phyloP scores from a whole-genome alignment of 805 yeast species.

The Yarrowia phangngaensis region DNA sequence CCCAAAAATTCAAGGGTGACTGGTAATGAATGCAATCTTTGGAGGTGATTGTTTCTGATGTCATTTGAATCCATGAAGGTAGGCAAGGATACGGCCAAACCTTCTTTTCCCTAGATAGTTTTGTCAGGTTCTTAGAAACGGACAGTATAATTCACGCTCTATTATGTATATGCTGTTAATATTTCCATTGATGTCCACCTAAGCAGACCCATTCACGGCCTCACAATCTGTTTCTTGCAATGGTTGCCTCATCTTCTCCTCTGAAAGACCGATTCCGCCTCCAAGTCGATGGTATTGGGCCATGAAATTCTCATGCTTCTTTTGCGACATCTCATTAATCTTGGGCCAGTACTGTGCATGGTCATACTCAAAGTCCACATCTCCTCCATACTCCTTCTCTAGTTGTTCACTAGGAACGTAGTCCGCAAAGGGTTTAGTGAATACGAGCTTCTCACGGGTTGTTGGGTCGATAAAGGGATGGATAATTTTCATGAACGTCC shows the following conservation, averaged over 20 bases:
- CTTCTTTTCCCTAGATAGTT: no score
- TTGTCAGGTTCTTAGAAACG: no score
- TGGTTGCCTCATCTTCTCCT: slow-evolving; percentile 59
- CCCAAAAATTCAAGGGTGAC: no score
- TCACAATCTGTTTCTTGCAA: no score
- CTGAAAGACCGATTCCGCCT: slow-evolving; percentile 70
- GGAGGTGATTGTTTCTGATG: no score
- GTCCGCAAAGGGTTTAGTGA: slow-evolving; percentile 79
- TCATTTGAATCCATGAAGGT: no score
- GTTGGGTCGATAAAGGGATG: slow-evolving; percentile 95
- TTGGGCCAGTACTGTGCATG: slow-evolving; percentile 79
- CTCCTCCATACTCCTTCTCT: slow-evolving; percentile 81
- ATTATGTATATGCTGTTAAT: no score
- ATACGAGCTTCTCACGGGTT: slow-evolving; percentile 89
- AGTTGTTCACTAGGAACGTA: slow-evolving; percentile 80
- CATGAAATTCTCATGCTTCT: slow-evolving; percentile 60
- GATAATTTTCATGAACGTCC: slow-evolving; percentile 86
- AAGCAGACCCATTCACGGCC: no score
- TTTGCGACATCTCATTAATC: slow-evolving; percentile 56
- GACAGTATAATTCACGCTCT: no score
- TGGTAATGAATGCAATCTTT: no score
- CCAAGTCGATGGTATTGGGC: slow-evolving; percentile 71
- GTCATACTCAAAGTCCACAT: slow-evolving; percentile 74
- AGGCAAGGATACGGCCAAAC: no score
- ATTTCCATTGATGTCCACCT: no score